Base-by-base conservation (phyloP, 345 rosid genomes). In the Aurinia saxatilis region DNA sequence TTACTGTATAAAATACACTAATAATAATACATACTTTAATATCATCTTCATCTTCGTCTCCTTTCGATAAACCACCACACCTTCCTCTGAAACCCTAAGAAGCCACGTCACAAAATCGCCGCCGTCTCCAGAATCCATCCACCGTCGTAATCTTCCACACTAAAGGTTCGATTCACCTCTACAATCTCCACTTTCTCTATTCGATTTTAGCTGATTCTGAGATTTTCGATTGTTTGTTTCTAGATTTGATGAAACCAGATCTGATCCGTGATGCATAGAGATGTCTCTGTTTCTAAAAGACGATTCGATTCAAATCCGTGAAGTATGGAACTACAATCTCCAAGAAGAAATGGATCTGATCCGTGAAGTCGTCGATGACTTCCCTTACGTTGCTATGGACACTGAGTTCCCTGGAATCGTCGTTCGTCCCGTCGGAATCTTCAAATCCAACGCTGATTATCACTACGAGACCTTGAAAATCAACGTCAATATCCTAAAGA, bases 341-440 rank as follows among this genome's bases (percentile, higher is more conserved):
- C 78, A 74, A 56, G 81, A 79, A 38, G 98, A 91, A 57, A 80
- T 91, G 41, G 79, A 63, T 29, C 75, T 83, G 64, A 83, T 91
- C 33, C 86, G 82, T 6, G 80, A 74, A 10, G 65, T 88, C 12
- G 91, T 91, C 5, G 98, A 88, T 46, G 87, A 77, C 45, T 86
- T 64, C 73, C 90, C 87, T 18, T 88, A 73, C 59, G 73, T 91
- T 5, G 96, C 96, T 3, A 91, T 91, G 96, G 98, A 91, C 68
- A 91, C 95, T 0, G 96, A 91, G 79, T 91, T 91, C 45, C 98
- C 95, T 0, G 98, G 98, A 25, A 77, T 88, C 31, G 90, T 79
- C 3, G 58, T 86, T 15, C 75, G 96, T 9, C 87, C 95, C 0
- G 82, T 91, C 8, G 96, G 91, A 48, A 75, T 68, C 51, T 88